Evolutionary conservation across 129 eudicot species (phyloP), one percentile per base, ranked within the genome.

Genomic region (Ambrosia artemisiifolia): DNA sequence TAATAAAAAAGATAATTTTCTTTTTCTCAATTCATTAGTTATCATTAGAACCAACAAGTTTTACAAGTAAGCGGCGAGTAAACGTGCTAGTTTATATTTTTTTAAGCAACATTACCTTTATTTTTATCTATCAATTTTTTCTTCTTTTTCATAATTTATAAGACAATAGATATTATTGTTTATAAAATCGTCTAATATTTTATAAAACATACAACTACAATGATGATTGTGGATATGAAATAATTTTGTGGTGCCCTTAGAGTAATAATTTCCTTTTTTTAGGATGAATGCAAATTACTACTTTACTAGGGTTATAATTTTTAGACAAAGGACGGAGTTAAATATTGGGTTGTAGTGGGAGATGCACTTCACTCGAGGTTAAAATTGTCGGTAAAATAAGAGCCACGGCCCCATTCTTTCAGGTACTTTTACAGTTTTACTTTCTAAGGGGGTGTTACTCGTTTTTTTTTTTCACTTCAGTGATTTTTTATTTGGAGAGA

Each of bases 341-440:
- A 36, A 54, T 16, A 50, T 51, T 64, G 40, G 78, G 40, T 64
- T 66, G 17, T n/a, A 12, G 55, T 34, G 65, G 65, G 35, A 56
- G 60, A 43, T 14, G 80, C 48, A 75, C 68, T 67, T 67, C 56
- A 76, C 69, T 76, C 80, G 75, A 76, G 75, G 80, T 76, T 69
- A 76, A 76, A 76, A 1, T 59, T 61, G 80, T 68, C 75, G 80
- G 80, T 76, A 34, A 76, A 76, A 76, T 44, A 47, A 19, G 69
- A 46, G 63, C 54, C 80, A 76, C 47, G 55, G 75, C 54, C 6
- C 54, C 36, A 11, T 13, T 40, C 17, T 24, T 40, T n/a, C 47
- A 11, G 46, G 2, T n/a, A 59, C 63, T 69, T 69, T 77, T 46
- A 68, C 69, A 57, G 59, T 69, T 30, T n/a, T n/a, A n/a, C n/a